These are phyloP conservation scores for Diaporthe australafricana DNA, from an alignment of 2,329 filamentous ascomycete genomes.

Conservation along the genomic window DNA sequence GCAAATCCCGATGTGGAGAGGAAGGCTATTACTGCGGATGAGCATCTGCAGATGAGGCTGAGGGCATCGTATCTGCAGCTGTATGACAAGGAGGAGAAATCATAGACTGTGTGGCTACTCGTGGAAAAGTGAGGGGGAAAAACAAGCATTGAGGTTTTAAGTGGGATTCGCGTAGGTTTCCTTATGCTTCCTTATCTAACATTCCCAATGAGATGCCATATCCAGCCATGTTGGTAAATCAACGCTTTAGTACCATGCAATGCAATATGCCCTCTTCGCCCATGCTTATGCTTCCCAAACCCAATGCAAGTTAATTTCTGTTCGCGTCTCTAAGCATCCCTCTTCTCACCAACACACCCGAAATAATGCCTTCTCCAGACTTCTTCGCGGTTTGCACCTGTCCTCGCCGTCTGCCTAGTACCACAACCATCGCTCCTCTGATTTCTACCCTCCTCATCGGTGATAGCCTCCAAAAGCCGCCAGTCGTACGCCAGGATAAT, in stretches of 20 bases:
- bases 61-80: conserved; percentile 68
- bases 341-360: conserved; percentile 36
- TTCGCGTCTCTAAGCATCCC: not conserved
- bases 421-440: conserved; percentile 39
- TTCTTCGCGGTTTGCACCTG: conserved; percentile 34
- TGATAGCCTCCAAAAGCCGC: conserved; percentile 49
- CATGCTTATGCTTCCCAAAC: conserved; percentile 23
- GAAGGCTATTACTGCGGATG: conserved; percentile 71
- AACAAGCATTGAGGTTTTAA: not conserved
- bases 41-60: conserved; percentile 72
- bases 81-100: conserved; percentile 52
- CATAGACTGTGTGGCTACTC: not conserved
- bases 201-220: not conserved
- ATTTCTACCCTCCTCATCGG: conserved; percentile 42
- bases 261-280: conserved; percentile 2
- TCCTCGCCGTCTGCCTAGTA: conserved; percentile 26
- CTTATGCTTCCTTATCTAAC: not conserved
- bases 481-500: conserved; percentile 52
- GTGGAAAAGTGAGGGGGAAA: not conserved
- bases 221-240: not conserved
- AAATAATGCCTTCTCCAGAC: conserved; percentile 44
- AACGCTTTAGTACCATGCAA: not conserved
- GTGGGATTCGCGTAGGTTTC: not conserved
- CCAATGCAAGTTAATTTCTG: not conserved
- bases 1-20: conserved; percentile 62